A percentile compares a stretch with the other conserved stretches of the same genome.
phyloP scores from a whole-genome alignment of 2,329 filamentous ascomycete genomes.

The Botrytis byssoidea region DNA sequence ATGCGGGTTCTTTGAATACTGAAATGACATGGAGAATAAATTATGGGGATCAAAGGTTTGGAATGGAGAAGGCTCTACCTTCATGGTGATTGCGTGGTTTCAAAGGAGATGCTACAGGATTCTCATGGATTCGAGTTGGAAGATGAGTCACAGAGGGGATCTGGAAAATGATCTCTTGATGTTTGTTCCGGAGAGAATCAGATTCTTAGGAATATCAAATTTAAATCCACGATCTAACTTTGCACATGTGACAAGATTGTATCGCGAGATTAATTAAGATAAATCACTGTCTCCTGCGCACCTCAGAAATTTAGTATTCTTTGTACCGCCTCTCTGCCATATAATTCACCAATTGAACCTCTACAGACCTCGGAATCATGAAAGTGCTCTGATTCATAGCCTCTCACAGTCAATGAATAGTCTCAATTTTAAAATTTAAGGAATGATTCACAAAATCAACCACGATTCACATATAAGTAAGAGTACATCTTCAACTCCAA shows the following conservation, averaged over 20 bases:
- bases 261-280: neutral
- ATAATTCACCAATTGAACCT: neutral
- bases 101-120: neutral
- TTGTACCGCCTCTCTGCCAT: neutral
- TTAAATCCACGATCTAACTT: neutral
- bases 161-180: fast-evolving
- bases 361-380: no score
- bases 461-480: neutral
- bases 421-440: neutral
- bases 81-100: no score
- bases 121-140: no score
- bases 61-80: neutral
- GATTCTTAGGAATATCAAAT: no score
- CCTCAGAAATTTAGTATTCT: neutral
- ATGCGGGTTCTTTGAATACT: neutral
- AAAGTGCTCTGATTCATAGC: neutral
- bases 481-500: fast-evolving
- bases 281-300: neutral
- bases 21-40: neutral
- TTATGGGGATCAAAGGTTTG: neutral
- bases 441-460: neutral
- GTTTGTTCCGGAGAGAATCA: neutral
- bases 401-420: no score
- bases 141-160: neutral
- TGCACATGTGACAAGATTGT: neutral